These are phyloP conservation scores for Blepharisma japonicum DNA, from an alignment of 73 alveolate genomes.

Conservation along the genomic window DNA sequence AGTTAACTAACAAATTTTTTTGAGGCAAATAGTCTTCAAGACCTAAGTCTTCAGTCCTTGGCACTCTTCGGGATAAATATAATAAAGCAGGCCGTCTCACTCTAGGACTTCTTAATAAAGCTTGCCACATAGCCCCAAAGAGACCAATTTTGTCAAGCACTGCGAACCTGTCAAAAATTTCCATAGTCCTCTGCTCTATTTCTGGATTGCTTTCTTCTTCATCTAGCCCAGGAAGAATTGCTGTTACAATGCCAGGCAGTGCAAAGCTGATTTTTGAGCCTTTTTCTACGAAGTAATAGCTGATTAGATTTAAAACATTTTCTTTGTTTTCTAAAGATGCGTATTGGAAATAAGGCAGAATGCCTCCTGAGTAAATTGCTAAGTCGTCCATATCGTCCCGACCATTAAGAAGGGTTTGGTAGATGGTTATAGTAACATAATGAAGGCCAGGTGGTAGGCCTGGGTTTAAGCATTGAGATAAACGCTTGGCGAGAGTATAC, in stretches of 20 bases:
- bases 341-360: neutral
- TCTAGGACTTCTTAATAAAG: neutral
- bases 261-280: constrained; percentile 2
- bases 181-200: neutral
- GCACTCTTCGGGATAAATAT: neutral
- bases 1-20: neutral
- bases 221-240: constrained; percentile 8
- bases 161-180: neutral
- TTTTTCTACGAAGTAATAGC: neutral
- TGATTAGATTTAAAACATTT: neutral
- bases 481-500: neutral
- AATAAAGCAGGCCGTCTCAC: neutral
- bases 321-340: neutral
- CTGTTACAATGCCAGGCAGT: constrained; percentile 10
- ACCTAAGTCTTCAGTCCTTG: neutral
- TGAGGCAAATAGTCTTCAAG: constrained; percentile 4
- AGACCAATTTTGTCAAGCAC: neutral
- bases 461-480: constrained; percentile 27
- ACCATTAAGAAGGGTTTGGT: neutral
- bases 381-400: neutral
- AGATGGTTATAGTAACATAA: neutral
- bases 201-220: neutral
- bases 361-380: neutral
- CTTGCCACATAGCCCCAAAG: constrained; percentile 26
- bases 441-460: neutral